phyloP scores from a whole-genome alignment of 2,329 filamentous ascomycete species.

The Penicillium occitanis region DNA sequence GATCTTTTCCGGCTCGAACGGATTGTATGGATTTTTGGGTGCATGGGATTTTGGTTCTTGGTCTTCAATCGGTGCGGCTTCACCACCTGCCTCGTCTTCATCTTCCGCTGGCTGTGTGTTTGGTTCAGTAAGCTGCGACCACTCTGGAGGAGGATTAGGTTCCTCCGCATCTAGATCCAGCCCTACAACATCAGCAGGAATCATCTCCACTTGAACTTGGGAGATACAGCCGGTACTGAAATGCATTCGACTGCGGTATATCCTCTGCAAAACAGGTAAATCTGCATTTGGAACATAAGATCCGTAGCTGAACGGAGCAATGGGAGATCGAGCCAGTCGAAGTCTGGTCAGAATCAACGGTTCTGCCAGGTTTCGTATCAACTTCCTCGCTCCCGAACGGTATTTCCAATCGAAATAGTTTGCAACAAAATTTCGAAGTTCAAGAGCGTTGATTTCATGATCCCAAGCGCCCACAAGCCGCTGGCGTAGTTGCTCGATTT shows the following conservation, averaged over 20 bases:
- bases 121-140: constrained; percentile 25
- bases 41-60: constrained; percentile 23
- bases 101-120: constrained; percentile 34
- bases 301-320: constrained; percentile 29
- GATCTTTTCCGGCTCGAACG: constrained; percentile 61
- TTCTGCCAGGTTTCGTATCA: constrained; percentile 76
- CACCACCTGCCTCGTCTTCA: constrained; percentile 31
- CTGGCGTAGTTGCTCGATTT: constrained; percentile 56
- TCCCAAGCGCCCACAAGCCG: constrained; percentile 59
- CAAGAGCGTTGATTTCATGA: constrained; percentile 61
- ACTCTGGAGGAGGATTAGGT: constrained; percentile 55
- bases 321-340: constrained; percentile 38
- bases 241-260: constrained; percentile 69
- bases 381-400: constrained; percentile 75
- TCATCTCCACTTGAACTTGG: constrained; percentile 76
- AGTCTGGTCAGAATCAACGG: constrained; percentile 68
- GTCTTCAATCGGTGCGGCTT: constrained; percentile 26
- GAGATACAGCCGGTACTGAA: constrained; percentile 70
- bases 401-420: constrained; percentile 87
- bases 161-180: constrained; percentile 73
- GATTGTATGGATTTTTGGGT: constrained; percentile 55
- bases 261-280: constrained; percentile 61
- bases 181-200: constrained; percentile 73
- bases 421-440: constrained; percentile 70
- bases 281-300: constrained; percentile 44